Evolutionary conservation across 1,284 basidiomycete species (phyloP).

Genomic region (Ceratobasidium sp.): DNA sequence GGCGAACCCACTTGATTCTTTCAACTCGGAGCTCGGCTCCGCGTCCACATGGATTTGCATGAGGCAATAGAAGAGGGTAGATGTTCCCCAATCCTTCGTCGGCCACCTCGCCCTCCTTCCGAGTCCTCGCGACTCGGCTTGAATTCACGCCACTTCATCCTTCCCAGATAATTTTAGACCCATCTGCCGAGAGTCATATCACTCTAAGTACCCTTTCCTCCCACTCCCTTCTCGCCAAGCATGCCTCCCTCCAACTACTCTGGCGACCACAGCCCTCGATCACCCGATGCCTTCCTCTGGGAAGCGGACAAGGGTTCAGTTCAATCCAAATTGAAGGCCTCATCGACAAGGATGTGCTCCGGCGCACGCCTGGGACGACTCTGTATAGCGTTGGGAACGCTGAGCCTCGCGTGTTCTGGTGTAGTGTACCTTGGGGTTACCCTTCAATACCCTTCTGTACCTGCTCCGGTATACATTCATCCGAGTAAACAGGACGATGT

Average conservation of each 20-base stretch:
- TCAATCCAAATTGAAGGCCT: background rate
- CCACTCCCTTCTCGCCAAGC: background rate
- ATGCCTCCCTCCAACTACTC: conserved; percentile 4
- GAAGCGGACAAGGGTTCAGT: background rate
- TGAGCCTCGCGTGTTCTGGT: conserved; percentile 2
- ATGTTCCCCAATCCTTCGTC: background rate
- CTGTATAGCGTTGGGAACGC: background rate
- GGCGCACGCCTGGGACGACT: conserved; percentile 11
- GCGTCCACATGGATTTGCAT: too few relatives aligned
- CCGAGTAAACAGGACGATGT: background rate
- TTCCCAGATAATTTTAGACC: background rate
- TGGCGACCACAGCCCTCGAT: conserved; percentile 3
- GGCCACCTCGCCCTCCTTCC: background rate
- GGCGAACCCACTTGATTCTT: too few relatives aligned
- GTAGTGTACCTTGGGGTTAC: background rate
- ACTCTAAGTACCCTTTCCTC: background rate
- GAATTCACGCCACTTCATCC: background rate
- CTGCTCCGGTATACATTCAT: background rate
- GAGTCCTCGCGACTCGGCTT: too few relatives aligned
- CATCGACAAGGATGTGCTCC: background rate
- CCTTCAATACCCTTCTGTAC: background rate
- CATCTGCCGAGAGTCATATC: background rate
- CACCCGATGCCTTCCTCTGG: background rate
- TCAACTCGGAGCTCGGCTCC: too few relatives aligned
- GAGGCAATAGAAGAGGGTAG: background rate